Evolutionary conservation across 176 grass and related monocot species (phyloP).

Genomic region (Triticum turgidum): DNA sequence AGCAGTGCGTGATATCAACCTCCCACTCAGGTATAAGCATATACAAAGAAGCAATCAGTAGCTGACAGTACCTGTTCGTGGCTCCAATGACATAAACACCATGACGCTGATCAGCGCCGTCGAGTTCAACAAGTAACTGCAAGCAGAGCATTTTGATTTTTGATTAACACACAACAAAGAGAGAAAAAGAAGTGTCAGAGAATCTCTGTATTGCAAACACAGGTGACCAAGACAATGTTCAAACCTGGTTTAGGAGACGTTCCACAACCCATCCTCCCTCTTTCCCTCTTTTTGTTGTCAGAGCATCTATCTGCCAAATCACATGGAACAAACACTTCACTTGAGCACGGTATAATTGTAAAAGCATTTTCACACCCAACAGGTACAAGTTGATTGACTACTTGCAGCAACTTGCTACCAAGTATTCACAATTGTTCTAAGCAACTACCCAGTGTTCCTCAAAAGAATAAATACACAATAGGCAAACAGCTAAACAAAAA

Average conservation of each 20-base stretch:
- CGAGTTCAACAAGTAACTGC: slow-evolving; percentile 85
- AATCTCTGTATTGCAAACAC: not conserved
- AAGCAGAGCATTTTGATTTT: slow-evolving; percentile 18
- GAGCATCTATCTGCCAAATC: slow-evolving; percentile 76
- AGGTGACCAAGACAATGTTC: not conserved
- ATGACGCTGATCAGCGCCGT: slow-evolving; percentile 73
- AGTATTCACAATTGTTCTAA: not conserved
- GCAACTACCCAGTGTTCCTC: not conserved
- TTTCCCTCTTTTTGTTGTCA: slow-evolving; percentile 84
- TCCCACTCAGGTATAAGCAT: not conserved
- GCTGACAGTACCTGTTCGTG: slow-evolving; percentile 73
- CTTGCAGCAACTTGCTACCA: not conserved
- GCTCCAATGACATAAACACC: slow-evolving; percentile 92
- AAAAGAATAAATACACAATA: not conserved
- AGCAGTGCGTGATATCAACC: not conserved
- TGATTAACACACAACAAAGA: not conserved
- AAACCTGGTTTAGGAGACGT: slow-evolving; percentile 77
- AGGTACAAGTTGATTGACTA: not conserved
- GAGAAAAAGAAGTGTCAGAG: not conserved
- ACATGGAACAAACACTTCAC: slow-evolving; percentile 26
- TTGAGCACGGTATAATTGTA: not conserved
- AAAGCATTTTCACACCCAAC: not conserved
- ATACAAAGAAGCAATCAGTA: not conserved
- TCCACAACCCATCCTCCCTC: slow-evolving; percentile 89
- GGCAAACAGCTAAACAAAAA: not conserved